Evolutionary conservation across 345 rosid genomes (phyloP).

Genomic region (Firmiana major): DNA sequence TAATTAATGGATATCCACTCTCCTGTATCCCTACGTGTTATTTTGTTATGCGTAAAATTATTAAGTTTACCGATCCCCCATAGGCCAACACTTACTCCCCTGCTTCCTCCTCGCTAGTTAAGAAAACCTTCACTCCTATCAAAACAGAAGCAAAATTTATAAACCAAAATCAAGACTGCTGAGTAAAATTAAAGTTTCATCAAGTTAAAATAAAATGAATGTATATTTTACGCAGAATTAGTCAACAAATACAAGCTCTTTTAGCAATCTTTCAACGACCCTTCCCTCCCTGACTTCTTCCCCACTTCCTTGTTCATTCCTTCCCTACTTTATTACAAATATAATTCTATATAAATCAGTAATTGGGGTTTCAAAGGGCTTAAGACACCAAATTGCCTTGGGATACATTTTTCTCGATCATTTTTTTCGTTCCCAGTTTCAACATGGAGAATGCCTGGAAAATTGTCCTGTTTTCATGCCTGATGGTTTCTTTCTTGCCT

Average conservation of each 20-base stretch:
- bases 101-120: neutral
- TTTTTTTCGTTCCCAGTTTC: neutral
- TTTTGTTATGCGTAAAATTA: too few relatives aligned
- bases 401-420: neutral
- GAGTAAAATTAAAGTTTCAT: neutral
- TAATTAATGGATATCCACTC: too few relatives aligned
- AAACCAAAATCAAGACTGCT: neutral
- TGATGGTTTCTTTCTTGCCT: slow-evolving; percentile 16
- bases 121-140: neutral
- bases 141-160: neutral
- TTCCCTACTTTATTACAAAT: neutral
- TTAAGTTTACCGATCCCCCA: neutral
- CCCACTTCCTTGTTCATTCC: neutral
- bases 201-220: neutral
- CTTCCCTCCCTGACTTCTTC: neutral
- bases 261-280: neutral
- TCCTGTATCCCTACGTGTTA: too few relatives aligned
- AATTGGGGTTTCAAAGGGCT: neutral
- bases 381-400: neutral
- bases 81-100: neutral
- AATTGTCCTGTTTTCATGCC: slow-evolving; percentile 10
- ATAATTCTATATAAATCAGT: neutral
- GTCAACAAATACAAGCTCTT: slow-evolving; percentile 8
- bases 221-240: neutral
- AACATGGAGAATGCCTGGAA: slow-evolving; percentile 16